These are phyloP conservation scores for Talaromyces sp. DNA, from an alignment of 2,329 filamentous ascomycete species.

Conservation along the genomic window DNA sequence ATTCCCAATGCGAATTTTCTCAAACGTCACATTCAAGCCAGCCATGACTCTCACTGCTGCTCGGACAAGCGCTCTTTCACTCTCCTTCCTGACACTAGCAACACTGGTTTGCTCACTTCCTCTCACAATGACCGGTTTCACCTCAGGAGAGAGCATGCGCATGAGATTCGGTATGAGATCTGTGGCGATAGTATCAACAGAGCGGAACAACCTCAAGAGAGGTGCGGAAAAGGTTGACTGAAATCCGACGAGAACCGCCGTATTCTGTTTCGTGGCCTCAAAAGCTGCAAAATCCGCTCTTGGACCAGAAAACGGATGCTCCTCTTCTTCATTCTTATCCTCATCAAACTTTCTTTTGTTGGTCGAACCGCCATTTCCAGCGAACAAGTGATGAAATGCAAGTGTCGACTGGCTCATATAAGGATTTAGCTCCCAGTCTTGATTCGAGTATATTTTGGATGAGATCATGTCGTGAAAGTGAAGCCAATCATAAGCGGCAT, in stretches of 20 bases:
- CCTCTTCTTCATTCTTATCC: slow-evolving; percentile 44
- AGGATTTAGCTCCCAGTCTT: slow-evolving; percentile 87
- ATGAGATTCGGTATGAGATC: slow-evolving; percentile 83
- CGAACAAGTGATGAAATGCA: slow-evolving; percentile 89
- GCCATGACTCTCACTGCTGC: slow-evolving; percentile 77
- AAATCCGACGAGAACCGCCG: slow-evolving; percentile 67
- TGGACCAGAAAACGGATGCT: slow-evolving; percentile 74
- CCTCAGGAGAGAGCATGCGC: slow-evolving; percentile 79
- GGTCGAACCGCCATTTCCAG: slow-evolving; percentile 57
- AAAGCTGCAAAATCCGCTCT: slow-evolving; percentile 76
- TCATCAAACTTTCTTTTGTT: slow-evolving; percentile 41
- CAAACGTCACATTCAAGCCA: slow-evolving; percentile 77
- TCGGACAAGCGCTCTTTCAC: slow-evolving; percentile 75
- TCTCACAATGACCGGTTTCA: slow-evolving; percentile 85
- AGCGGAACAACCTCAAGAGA: slow-evolving; percentile 74
- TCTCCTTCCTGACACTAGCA: slow-evolving; percentile 83
- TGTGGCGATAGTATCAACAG: slow-evolving; percentile 69
- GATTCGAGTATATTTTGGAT: slow-evolving; percentile 71
- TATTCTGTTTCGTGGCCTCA: slow-evolving; percentile 77
- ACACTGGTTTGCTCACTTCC: slow-evolving; percentile 63
- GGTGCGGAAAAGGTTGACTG: slow-evolving; percentile 69
- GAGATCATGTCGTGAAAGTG: slow-evolving; percentile 86
- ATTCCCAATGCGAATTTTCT: slow-evolving; percentile 73
- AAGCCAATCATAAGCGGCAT: slow-evolving; percentile 87
- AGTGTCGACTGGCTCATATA: slow-evolving; percentile 85